A percentile compares a stretch with the other conserved stretches of the same genome.
Evolutionary conservation across 2,329 filamentous ascomycete species (phyloP).

Genomic region (Paracorniculantispora psalliotae): DNA sequence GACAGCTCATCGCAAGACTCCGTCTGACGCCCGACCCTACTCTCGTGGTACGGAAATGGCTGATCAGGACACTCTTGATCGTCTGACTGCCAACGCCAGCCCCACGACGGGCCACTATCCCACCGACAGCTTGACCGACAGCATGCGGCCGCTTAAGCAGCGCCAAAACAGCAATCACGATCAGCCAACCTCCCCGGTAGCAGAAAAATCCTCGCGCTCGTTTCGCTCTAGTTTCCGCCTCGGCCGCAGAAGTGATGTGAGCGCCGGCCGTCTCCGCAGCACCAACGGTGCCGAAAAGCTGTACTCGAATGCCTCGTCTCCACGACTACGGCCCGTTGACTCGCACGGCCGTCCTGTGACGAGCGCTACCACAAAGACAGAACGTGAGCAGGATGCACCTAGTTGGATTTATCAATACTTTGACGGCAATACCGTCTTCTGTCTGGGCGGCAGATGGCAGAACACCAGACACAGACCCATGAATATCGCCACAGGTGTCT

Average conservation of each 20-base stretch:
- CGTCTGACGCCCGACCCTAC: conserved; percentile 48
- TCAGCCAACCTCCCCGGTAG: conserved; percentile 41
- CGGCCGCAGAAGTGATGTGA: conserved; percentile 49
- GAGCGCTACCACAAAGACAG: conserved; percentile 23
- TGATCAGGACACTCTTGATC: conserved; percentile 65
- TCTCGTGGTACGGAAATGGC: conserved; percentile 80
- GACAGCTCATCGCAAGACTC: conserved; percentile 20
- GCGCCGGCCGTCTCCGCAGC: conserved; percentile 47
- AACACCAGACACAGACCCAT: conserved; percentile 84
- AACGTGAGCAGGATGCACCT: conserved; percentile 20
- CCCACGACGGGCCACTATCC: conserved; percentile 57
- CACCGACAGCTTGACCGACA: conserved; percentile 65
- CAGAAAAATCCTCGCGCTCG: conserved; percentile 67
- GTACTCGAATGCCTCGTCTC: conserved; percentile 74
- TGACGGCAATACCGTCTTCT: conserved; percentile 88
- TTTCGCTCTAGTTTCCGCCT: conserved; percentile 72
- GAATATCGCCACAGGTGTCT: conserved; percentile 77
- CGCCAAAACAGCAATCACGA: conserved; percentile 29
- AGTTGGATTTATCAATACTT: conserved; percentile 87
- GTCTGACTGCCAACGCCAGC: conserved; percentile 68
- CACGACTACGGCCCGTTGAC: conserved; percentile 52
- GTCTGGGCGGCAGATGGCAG: conserved; percentile 76
- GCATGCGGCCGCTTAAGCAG: conserved; percentile 66
- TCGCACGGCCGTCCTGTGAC: conserved; percentile 19
- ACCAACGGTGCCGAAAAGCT: conserved; percentile 73